Evolutionary conservation across 306 rosid genomes (phyloP), one percentile per base, ranked within the genome.

Genomic region (Casuarina equisetifolia): DNA sequence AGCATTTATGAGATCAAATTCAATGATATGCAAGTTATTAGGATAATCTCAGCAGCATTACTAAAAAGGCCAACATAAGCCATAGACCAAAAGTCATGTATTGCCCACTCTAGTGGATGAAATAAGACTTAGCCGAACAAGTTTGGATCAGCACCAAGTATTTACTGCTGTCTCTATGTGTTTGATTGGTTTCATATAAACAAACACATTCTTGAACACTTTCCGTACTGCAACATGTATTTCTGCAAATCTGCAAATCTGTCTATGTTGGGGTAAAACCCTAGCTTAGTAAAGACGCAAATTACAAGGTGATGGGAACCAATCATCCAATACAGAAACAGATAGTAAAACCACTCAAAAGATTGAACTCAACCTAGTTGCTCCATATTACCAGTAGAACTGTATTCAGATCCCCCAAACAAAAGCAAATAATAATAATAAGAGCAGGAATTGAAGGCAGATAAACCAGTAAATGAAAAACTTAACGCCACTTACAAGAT

Each of bases 401-500:
- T 25, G 4, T 68, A 16, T 68, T 4, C 48, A 68, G 53, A 48
- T 7, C 50, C 50, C 35, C 19, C 3, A 19, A 38, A 76, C 13
- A 36, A 52, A 48, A 68, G 1, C 3, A 8, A n/a, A 44, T 32
- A 45, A 16, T 4, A 57, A 9, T 10, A 70, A 52, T n/a, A 55
- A 57, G 39, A 61, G 16, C 64, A 9, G 25, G 64, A 58, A 58
- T 9, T 8, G 39, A 9, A 76, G 16, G 44, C 15, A 66, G 15
- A 36, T 13, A 46, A 35, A 61, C 39, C 16, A 20, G 55, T 44
- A 1, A 15, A 32, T 16, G 6, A 32, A 25, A 57, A 15, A 17
- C 39, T 39, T 40, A 4, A n/a, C 8, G 44, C 72, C 64, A 75
- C 92, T 86, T 87, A 95, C 98, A 17, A 95, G 76, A 78, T 95